Base-by-base conservation (phyloP, 805 yeast genomes). In the Schwanniomyces vanrijiae region DNA sequence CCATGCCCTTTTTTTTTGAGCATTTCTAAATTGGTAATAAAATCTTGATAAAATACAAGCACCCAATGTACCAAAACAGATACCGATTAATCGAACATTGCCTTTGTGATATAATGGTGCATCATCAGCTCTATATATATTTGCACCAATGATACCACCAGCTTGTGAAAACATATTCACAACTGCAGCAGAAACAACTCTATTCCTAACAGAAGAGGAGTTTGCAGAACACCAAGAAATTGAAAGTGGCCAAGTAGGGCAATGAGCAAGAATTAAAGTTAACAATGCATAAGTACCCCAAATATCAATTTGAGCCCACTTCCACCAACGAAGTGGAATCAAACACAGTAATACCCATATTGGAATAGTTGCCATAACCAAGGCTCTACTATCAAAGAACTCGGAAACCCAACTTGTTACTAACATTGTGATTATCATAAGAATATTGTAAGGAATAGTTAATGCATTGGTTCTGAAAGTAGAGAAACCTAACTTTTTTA, bases 91-190 rank as follows among this genome's bases (percentile, higher is more conserved):
- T 18, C 59, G 69, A 11, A 52, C 49, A 51, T 85, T 83, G 37
- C 90, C 92, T 19, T 76, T 63, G 35, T 73, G 73, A 57, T 86
- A 86, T 28, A 73, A 56, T 1, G 91, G 91, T 37, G 66, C 67
- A 57, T 86, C 91, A 37, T 73, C 76, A 1, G 60, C 59, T 41
- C 83, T 62, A 61, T 85, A 86, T 5, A 86, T 73, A 55, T 84
- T 79, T 6, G 82, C 67, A 2, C 81, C 66, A 8, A 78, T 66
- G 42, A 86, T 81, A 16, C 69, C 62, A 1, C 82, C 85, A 0
- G 80, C 68, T 58, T 86, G 90, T 0, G 80, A 80, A 59, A 74
- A 77, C 73, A 84, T 82, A 55, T 84, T 86, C 57, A 80, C 83
- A 40, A 85, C 47, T 0, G 90, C 82, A 0, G 88, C 80, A 11